Conservation (phyloP, 2,329 filamentous ascomycete genomes). For the Colletotrichum sidae region DNA sequence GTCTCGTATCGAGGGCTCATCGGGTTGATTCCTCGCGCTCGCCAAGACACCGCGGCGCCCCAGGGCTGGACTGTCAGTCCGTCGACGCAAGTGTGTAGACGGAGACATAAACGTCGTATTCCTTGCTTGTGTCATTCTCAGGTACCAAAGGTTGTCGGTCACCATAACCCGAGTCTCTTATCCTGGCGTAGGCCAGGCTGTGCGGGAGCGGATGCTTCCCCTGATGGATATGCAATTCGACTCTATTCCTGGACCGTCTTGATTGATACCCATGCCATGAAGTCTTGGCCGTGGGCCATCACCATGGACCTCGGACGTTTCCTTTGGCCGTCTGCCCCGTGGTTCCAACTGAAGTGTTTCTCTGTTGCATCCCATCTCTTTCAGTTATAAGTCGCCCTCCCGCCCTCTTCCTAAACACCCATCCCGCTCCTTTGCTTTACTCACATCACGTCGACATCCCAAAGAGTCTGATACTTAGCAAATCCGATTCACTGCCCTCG, state of each 20-base stretch:
- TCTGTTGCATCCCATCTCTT: slow-evolving; percentile 23
- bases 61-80: slow-evolving; percentile 30
- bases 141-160: too few species aligned
- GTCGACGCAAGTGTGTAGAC: slow-evolving; percentile 18
- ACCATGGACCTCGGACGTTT: slow-evolving; percentile 14
- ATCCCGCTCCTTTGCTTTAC: not conserved
- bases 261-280: slow-evolving; percentile 5
- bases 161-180: not conserved
- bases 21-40: slow-evolving; percentile 12
- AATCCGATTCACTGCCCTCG: too few species aligned
- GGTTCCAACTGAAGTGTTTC: not conserved
- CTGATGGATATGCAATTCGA: slow-evolving; percentile 5
- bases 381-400: slow-evolving; percentile 28
- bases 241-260: slow-evolving; percentile 30
- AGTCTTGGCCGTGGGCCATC: slow-evolving; percentile 30
- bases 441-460: not conserved
- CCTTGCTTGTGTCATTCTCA: too few species aligned
- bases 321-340: slow-evolving; percentile 15
- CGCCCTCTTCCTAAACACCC: not conserved
- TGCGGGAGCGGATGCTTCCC: slow-evolving; percentile 4
- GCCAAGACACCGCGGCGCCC: slow-evolving; percentile 31
- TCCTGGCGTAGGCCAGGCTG: slow-evolving; percentile 14
- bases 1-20: slow-evolving; percentile 33
- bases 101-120: not conserved
- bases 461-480: not conserved